Evolutionary conservation across 2,329 filamentous ascomycete species (phyloP), one percentile per base, ranked within the genome.

Genomic region (Aspergillus neoniger): DNA sequence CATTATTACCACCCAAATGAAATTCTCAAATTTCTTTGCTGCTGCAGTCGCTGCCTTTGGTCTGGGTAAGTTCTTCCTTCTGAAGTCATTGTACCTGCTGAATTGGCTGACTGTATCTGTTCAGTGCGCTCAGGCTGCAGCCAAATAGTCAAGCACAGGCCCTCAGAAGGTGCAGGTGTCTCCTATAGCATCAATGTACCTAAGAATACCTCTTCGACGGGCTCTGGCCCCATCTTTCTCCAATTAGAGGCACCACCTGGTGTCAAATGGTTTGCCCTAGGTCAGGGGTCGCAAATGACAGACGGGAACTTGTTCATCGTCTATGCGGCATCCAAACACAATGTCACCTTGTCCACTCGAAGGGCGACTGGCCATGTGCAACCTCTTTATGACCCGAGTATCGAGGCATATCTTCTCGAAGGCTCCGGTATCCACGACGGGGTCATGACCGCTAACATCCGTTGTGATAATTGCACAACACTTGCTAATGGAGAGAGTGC

Each of bases 321-420:
- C 65, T 89, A 89, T 72, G 74, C 83, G 51, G 81, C 86, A 66
- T 4, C 65, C 19, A 57, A 50, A 17, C 82, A 83, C 62, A 88
- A 88, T 69, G 79, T 89, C 25, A 89, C 87, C 1, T 70, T 89
- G 54, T 88, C 86, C 63, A 80, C 86, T 2, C 83, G 87, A 21
- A 68, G 71, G 4, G 84, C 81, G 41, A 74, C 68, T 1, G 79
- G 79, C 9, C 77, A 88, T 63, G 61, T 70, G 41, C 73, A 78
- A 75, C 87, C 87, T 0, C 52, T 73, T 28, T 81, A 83, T 72
- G 75, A 73, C 57, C 68, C 73, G 1, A 75, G 77, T 10, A 76
- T 77, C 23, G 73, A 79, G 38, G 72, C 88, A 15, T 77, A 82
- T 39, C 78, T 89, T 9, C 80, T 89, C 3, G 81, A 76, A 0